Base-by-base conservation (phyloP, 139 green algal species). In the Zygnema circumcarinatum region DNA sequence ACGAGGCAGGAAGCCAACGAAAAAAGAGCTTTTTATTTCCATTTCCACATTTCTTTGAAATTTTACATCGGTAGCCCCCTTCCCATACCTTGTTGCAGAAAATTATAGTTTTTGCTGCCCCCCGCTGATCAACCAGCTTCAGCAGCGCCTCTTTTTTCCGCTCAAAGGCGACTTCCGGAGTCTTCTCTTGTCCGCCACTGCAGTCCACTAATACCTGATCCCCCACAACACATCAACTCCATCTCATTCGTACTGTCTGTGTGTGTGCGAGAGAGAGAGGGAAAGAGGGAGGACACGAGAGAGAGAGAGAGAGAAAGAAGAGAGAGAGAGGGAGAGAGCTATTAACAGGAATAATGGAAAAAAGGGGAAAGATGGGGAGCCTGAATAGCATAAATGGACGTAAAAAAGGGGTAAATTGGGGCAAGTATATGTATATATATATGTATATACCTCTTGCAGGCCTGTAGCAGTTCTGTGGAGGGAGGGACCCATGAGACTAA, bases 151-250 rank as follows among this genome's bases (percentile, higher is more conserved):
- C 93, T 20, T 93, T 85, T 92, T 98, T 98, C 76, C 96, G 92
- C 52, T 47, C 39, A 32, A 93, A 94, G 32, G 94, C 96, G 29
- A 36, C 93, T 88, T 97, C 95, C 42, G 96, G 92, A 25, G 52
- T 85, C 25, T 83, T 92, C 3, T 97, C 91, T 54, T 96, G 94
- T 7, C 95, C 94, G 21, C 95, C 96, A n/a, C 96, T 96, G 92
- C 96, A 98, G 91, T 98, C 96, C 35, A 98, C 90, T 36, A 98
- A 91, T 91, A 97, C 94, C 93, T 98, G 79, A 1, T 11, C 31
- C 7, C 0, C n/a, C n/a, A n/a, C n/a, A n/a, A n/a, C n/a, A n/a
- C n/a, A n/a, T n/a, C n/a, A n/a, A n/a, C n/a, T 29, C 32, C 29
- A 72, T 29, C 29, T 35, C 29, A 29, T 29, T 29, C 29, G 56